These are phyloP conservation scores for Digitaria exilis DNA, from an alignment of 202 grass and related monocot genomes.

Conservation along the genomic window DNA sequence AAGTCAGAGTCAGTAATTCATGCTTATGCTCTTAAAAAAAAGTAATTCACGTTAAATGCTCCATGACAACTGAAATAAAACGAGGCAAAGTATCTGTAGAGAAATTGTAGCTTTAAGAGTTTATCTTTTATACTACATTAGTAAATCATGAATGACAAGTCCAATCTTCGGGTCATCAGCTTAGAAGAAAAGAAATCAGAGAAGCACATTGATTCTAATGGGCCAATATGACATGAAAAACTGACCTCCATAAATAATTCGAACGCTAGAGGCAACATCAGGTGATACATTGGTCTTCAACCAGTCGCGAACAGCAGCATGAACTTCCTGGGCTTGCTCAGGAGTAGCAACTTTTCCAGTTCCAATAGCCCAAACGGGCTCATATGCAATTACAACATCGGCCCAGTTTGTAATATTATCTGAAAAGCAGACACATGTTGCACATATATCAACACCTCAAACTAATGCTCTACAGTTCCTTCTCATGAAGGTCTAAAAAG, in stretches of 20 bases:
- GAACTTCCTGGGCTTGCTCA: conserved; percentile 95
- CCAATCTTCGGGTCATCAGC: not conserved
- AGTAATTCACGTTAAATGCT: too few relatives aligned
- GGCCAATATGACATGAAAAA: conserved; percentile 26
- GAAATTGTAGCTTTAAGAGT: too few relatives aligned
- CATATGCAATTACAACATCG: conserved; percentile 92
- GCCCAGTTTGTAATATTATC: conserved; percentile 83
- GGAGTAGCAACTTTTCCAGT: conserved; percentile 94
- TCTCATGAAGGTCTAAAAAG: not conserved
- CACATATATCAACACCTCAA: conserved; percentile 22
- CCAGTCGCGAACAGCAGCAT: conserved; percentile 87
- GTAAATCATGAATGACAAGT: not conserved
- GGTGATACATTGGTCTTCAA: conserved; percentile 86
- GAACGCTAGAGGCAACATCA: conserved; percentile 79
- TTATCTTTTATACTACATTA: not conserved
- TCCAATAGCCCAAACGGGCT: conserved; percentile 99
- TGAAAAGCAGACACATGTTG: conserved; percentile 51
- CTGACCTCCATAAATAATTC: conserved; percentile 96
- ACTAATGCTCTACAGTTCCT: not conserved
- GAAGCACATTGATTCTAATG: not conserved
- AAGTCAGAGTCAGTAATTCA: not conserved
- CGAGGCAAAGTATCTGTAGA: not conserved
- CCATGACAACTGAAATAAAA: conserved; percentile 10
- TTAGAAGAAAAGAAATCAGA: not conserved
- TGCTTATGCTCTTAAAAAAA: not conserved